A percentile compares a stretch with the other conserved stretches of the same genome.
Conservation (phyloP, 163 green algal species). For the Volvox carteri region DNA sequence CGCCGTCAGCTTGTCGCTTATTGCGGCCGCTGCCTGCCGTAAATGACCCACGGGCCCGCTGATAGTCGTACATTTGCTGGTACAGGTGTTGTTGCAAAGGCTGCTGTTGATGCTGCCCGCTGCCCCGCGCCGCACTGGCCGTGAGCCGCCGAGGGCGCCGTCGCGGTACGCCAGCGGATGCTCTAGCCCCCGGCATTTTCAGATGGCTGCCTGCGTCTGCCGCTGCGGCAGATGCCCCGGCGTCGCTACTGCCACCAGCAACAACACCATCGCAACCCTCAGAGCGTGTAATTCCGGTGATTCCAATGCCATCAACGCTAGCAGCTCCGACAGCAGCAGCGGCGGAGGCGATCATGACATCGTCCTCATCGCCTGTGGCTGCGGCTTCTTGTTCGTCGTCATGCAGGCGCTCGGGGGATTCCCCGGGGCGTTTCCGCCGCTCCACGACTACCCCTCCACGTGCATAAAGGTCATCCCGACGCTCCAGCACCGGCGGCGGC, state of each 20-base stretch:
- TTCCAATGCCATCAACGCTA: background rate
- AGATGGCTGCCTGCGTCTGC: background rate
- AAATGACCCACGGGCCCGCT: background rate
- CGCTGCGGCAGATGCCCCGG: background rate
- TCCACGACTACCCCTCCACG: background rate
- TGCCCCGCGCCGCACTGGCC: background rate
- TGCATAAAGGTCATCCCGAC: no score
- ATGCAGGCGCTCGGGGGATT: background rate
- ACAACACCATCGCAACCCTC: background rate
- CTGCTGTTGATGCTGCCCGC: background rate
- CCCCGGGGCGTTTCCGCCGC: constrained; percentile 35
- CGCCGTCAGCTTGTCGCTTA: constrained; percentile 37
- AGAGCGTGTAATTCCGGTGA: background rate
- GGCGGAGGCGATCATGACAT: background rate
- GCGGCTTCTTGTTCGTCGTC: background rate
- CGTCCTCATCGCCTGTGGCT: background rate
- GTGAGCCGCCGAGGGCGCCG: background rate
- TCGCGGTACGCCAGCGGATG: background rate
- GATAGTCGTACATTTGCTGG: constrained; percentile 1
- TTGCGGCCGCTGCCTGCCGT: background rate
- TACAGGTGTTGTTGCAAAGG: background rate
- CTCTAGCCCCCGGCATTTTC: background rate
- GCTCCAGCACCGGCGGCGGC: background rate
- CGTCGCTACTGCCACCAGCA: background rate
- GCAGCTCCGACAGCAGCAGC: background rate